These are phyloP conservation scores for Botrytis cinerea DNA, from an alignment of 2,329 filamentous ascomycete species.

Conservation along the genomic window DNA sequence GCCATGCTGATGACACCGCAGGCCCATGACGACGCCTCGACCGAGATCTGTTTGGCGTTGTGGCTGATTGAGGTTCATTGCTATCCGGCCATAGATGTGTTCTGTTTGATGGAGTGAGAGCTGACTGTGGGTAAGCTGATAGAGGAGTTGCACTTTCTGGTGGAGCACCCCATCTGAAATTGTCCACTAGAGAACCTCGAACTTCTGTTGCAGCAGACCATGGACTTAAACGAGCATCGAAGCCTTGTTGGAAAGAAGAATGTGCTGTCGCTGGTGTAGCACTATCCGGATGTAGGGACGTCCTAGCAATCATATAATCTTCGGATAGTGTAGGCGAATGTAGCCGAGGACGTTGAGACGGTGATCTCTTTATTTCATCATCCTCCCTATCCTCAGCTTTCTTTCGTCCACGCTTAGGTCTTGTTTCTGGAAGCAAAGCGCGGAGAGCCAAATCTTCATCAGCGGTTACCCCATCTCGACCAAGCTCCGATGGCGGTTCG, in stretches of 20 bases:
- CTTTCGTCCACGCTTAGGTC: constrained; percentile 62
- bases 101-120: constrained; percentile 66
- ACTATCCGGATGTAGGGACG: constrained; percentile 43
- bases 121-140: constrained; percentile 74
- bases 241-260: constrained; percentile 34
- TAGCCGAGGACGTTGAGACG: constrained; percentile 62
- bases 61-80: constrained; percentile 69
- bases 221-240: constrained; percentile 34
- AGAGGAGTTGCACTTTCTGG: constrained; percentile 62
- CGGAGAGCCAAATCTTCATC: constrained; percentile 89
- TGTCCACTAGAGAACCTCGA: constrained; percentile 35
- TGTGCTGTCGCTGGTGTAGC: constrained; percentile 46
- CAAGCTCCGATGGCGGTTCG: constrained; percentile 62
- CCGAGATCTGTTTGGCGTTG: constrained; percentile 64
- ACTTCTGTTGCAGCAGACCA: constrained; percentile 40
- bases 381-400: constrained; percentile 58
- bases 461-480: constrained; percentile 77
- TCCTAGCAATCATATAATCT: constrained; percentile 41
- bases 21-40: constrained; percentile 71
- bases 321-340: constrained; percentile 54
- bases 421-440: constrained; percentile 77
- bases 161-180: constrained; percentile 42
- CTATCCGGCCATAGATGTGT: constrained; percentile 45
- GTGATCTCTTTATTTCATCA: constrained; percentile 56
- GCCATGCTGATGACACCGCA: constrained; percentile 90